These are phyloP conservation scores for Claviceps lovelessii DNA, from an alignment of 2,329 filamentous ascomycete species.

Conservation along the genomic window DNA sequence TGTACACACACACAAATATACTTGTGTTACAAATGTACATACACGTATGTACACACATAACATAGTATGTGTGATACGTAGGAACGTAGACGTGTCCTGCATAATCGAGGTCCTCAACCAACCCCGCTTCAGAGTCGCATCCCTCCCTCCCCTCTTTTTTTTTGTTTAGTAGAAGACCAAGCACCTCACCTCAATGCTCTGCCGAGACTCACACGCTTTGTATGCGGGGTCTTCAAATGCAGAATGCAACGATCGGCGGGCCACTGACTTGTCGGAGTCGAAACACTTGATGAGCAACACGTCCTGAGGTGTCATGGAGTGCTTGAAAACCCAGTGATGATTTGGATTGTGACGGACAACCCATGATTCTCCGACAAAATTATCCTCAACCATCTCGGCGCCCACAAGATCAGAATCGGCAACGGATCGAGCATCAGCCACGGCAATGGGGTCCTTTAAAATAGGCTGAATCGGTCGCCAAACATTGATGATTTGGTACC, in stretches of 20 bases:
- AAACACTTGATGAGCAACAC: conserved; percentile 48
- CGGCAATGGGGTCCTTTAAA: conserved; percentile 33
- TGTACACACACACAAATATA: background rate
- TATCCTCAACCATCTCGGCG: conserved; percentile 34
- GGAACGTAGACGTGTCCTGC: background rate
- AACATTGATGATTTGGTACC: conserved; percentile 41
- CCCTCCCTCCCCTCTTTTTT: background rate
- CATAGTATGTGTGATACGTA: background rate
- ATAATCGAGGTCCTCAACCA: background rate
- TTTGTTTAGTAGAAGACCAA: conserved; percentile 42
- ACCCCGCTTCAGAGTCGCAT: background rate
- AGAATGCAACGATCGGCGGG: conserved; percentile 37
- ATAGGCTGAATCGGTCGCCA: conserved; percentile 24
- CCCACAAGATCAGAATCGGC: conserved; percentile 36
- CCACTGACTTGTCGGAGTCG: conserved; percentile 43
- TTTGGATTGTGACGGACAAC: conserved; percentile 24
- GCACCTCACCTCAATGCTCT: conserved; percentile 52
- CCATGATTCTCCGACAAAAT: conserved; percentile 34
- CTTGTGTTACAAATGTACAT: background rate
- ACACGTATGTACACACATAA: background rate
- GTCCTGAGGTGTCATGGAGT: conserved; percentile 35
- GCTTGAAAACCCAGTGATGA: conserved; percentile 40
- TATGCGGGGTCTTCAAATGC: conserved; percentile 38
- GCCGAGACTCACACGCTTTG: conserved; percentile 38
- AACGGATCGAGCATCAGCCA: conserved; percentile 37